Base-by-base conservation (phyloP, 2,329 filamentous ascomycete species). In the Alternaria novae-zelandiae region DNA sequence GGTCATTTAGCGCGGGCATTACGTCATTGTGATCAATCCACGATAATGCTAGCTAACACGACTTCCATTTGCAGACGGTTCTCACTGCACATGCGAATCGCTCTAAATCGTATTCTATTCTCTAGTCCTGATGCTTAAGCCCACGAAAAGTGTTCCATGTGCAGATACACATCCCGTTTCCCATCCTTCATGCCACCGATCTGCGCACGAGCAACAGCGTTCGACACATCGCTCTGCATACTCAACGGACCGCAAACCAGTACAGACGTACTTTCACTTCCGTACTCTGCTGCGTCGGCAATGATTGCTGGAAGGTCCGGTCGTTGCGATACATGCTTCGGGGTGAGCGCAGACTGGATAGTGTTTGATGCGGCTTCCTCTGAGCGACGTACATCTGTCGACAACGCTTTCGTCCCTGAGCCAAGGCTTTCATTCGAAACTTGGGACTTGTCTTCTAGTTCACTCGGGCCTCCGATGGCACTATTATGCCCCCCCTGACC, bases 171-270 rank as follows among this genome's bases (percentile, higher is more conserved):
- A 45, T 45, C 43, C 20, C 43, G 17, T 17, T 45, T 45, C 11
- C 20, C 43, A 21, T 45, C 17, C 43, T 45, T 45, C 43, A 45
- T 20, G 30, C 81, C 79, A 32, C 73, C 72, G 5, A 62, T 59
- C 51, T 68, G 72, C 2, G 65, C 70, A 6, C 71, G 76, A 2
- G 83, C 83, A 20, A 83, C 83, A 8, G 82, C 83, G 71, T 84
- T 82, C 2, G 82, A 75, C 9, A 84, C 81, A 75, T 86, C 84
- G 54, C 82, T 74, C 55, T 84, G 76, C 83, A 85, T 84, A 5
- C 79, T 82, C 21, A 71, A 54, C 1, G 83, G 83, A 0, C 83
- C 83, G 59, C 83, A 85, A 15, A 81, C 79, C 54, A 80, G 82
- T 10, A 84, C 78, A 11, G 73, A 73, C 36, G 73, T 69, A 49